These are phyloP conservation scores for Pueraria montana DNA, from an alignment of 306 rosid genomes.

Conservation along the genomic window DNA sequence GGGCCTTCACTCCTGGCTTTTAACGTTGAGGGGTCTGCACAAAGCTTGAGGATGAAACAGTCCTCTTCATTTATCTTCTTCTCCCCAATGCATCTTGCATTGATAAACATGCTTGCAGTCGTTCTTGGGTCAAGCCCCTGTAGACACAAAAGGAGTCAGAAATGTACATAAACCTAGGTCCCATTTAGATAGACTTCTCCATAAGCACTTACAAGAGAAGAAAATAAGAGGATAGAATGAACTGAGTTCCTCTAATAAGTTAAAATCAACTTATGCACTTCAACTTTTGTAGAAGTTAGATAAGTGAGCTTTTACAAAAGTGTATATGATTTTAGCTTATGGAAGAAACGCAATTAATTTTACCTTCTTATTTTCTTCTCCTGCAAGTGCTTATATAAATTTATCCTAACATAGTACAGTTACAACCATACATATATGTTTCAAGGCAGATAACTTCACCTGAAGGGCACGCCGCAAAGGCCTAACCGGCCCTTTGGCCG, in stretches of 20 bases:
- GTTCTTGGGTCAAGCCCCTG: conserved; percentile 99
- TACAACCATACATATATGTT: background rate
- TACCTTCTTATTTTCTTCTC: background rate
- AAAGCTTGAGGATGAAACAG: conserved; percentile 96
- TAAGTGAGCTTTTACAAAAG: too few relatives aligned
- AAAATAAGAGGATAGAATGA: background rate
- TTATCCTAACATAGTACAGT: background rate
- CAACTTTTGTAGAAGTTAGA: background rate
- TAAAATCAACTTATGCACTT: background rate
- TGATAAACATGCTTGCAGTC: conserved; percentile 94
- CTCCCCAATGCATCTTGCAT: conserved; percentile 96
- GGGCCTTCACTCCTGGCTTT: conserved; percentile 99
- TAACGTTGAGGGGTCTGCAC: conserved; percentile 85
- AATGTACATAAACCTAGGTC: background rate
- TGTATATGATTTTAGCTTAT: background rate
- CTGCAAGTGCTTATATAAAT: background rate
- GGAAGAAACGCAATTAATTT: background rate
- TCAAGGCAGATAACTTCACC: conserved; percentile 54
- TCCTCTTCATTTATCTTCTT: conserved; percentile 93
- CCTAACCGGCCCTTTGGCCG: conserved; percentile 98
- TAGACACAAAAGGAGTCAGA: conserved; percentile 23
- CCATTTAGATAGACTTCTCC: background rate
- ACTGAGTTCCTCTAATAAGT: background rate
- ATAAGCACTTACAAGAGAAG: background rate
- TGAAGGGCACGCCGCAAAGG: conserved; percentile 97